A percentile compares a stretch with the other conserved stretches of the same genome.
Conservation (phyloP, 2,329 filamentous ascomycete species). For the Emericellopsis cladophorae region DNA sequence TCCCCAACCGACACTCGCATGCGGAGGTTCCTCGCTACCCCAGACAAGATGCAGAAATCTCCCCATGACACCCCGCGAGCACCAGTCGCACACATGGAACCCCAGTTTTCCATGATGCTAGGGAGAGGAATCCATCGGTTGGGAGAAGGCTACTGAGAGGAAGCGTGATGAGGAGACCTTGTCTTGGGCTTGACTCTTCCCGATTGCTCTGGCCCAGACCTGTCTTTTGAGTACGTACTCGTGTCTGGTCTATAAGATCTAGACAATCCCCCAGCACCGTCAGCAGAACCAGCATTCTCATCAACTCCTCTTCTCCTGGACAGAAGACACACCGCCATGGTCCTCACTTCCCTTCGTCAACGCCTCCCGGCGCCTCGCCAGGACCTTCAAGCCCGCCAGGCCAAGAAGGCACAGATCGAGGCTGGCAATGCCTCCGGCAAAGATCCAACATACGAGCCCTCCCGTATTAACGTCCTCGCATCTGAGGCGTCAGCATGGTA, state of each 20-base stretch:
- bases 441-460: conserved; percentile 8
- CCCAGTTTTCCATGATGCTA: background rate
- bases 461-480: conserved; percentile 14
- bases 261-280: too few relatives aligned
- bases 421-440: background rate
- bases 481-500: conserved; percentile 15
- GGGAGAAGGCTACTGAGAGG: too few relatives aligned
- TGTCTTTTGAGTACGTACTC: too few relatives aligned
- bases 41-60: background rate
- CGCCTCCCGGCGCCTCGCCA: conserved; percentile 13
- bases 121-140: too few relatives aligned
- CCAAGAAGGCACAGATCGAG: conserved; percentile 6
- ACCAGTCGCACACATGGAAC: background rate
- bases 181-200: too few relatives aligned
- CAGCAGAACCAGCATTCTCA: too few relatives aligned
- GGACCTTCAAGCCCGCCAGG: conserved; percentile 8
- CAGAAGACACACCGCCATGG: conserved; percentile 5
- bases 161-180: too few relatives aligned
- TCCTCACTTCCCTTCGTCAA: conserved; percentile 8
- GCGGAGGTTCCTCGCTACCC: background rate
- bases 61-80: background rate
- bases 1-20: too few relatives aligned
- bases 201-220: too few relatives aligned
- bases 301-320: background rate
- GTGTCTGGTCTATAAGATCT: too few relatives aligned